Conservation (phyloP, 495 filamentous ascomycete species). For the Trichocladium antarcticum region DNA sequence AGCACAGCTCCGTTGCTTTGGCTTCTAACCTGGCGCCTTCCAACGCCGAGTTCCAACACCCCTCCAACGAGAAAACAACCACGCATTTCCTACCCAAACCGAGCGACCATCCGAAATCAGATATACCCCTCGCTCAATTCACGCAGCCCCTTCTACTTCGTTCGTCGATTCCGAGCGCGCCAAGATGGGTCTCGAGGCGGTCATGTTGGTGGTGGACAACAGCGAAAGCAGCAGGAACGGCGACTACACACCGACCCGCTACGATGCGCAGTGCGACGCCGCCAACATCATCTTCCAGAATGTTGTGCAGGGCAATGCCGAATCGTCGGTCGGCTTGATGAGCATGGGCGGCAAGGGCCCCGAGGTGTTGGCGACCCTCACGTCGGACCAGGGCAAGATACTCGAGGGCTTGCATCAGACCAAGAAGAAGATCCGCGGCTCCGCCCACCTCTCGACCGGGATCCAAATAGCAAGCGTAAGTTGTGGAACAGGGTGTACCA, state of each 20-base stretch:
- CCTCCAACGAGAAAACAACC: background rate
- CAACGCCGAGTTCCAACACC: background rate
- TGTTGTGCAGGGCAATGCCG: slow-evolving; percentile 88
- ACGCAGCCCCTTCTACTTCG: background rate
- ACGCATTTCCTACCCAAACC: background rate
- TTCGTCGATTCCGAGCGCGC: slow-evolving; percentile 4
- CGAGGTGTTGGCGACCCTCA: slow-evolving; percentile 91
- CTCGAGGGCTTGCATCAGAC: slow-evolving; percentile 86
- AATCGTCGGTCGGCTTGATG: slow-evolving; percentile 95
- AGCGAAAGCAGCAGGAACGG: slow-evolving; percentile 96
- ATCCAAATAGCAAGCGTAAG: slow-evolving; percentile 90
- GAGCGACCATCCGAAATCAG: background rate
- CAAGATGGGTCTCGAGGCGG: slow-evolving; percentile 53
- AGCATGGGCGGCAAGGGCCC: slow-evolving; percentile 96
- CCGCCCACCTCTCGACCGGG: slow-evolving; percentile 74
- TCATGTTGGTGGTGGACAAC: slow-evolving; percentile 81
- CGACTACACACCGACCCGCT: slow-evolving; percentile 88
- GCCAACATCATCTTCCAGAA: slow-evolving; percentile 88
- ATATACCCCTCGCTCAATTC: background rate
- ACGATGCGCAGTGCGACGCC: slow-evolving; percentile 89
- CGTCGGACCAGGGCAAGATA: slow-evolving; percentile 89
- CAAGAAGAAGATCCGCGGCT: slow-evolving; percentile 90
- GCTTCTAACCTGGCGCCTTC: background rate
- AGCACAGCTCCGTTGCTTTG: slow-evolving; percentile 4
- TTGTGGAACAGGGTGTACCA: slow-evolving; percentile 6